Base-by-base conservation (phyloP, 169 alveolate species). In the Plasmodium reichenowi region DNA sequence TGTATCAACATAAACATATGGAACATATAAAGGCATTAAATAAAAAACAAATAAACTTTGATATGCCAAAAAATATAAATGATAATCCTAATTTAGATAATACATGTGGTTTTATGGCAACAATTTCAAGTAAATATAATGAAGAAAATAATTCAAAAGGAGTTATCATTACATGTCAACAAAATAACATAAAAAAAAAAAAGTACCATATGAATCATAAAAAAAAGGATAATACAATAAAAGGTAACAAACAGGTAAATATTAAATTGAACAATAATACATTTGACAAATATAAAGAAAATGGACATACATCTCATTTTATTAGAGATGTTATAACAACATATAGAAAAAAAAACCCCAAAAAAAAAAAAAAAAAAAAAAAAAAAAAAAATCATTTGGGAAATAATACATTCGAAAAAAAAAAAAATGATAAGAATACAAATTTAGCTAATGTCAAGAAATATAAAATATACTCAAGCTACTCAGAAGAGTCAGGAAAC, bases 31-130 rank as follows among this genome's bases (percentile, higher is more conserved):
- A 24, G 3, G 52, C 32, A 6, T 17, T 43, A 32, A 66, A 47
- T 32, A 22, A 26, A 59, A 76, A 32, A 26, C 47, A 78, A 29
- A 10, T 47, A 12, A 43, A 58, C 0, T 38, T 75, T 48, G 58
- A 48, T 20, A 52, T 78, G 26, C 17, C 78, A 32, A 76, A 78
- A 20, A 22, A 32, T 32, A 32, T 2, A 32, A 48, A 22, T 38
- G 70, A 78, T 22, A 54, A 15, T 17, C 52, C 89, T 12, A 38
- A 48, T 48, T 78, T 78, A 38, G 12, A 66, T 78, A 15, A 26
- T 58, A 26, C 89, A 3, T 78, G 70, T 12, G 89, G 78, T 8
- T 63, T 66, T 66, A 50, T 78, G 17, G 89, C 89, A 6, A 64
- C 64, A 59, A 70, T 78, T 8, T 78, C 89, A 10, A 78, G 64